These are phyloP conservation scores for Arabis alpina DNA, from an alignment of 345 rosid species.

Conservation along the genomic window DNA sequence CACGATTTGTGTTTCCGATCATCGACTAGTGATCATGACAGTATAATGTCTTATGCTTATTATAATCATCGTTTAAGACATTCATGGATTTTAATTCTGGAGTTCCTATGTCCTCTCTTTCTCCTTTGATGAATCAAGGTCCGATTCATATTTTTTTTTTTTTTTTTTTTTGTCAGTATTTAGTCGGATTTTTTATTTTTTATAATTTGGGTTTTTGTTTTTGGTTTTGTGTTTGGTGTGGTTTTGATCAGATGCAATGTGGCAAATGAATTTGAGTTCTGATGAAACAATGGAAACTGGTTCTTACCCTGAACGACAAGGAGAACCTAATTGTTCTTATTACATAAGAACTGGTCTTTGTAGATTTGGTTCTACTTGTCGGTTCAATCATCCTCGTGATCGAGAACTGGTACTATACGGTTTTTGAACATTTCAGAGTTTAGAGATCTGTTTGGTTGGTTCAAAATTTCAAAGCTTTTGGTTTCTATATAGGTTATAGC, in stretches of 20 bases:
- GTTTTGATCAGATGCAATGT: constrained; percentile 71
- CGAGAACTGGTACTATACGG: constrained; percentile 74
- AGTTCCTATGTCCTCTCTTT: constrained; percentile 76
- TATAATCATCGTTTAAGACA: constrained; percentile 41
- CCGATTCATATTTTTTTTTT: background rate
- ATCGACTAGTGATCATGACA: constrained; percentile 43
- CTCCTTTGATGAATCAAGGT: constrained; percentile 71
- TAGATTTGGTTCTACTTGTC: constrained; percentile 70
- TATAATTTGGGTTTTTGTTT: constrained; percentile 9
- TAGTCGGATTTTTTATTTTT: background rate
- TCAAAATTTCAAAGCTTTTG: constrained; percentile 12
- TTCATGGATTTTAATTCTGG: constrained; percentile 79
- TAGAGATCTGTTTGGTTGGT: constrained; percentile 16
- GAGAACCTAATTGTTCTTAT: constrained; percentile 96
- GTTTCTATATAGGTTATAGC: constrained; percentile 78
- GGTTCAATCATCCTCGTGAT: constrained; percentile 71
- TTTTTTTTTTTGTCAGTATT: constrained; percentile 10
- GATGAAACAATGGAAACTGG: constrained; percentile 75
- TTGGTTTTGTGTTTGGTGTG: background rate
- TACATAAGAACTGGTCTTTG: constrained; percentile 98
- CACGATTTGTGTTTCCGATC: constrained; percentile 35
- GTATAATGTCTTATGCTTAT: constrained; percentile 44
- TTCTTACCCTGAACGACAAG: constrained; percentile 84
- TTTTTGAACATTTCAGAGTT: background rate
- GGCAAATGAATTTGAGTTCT: constrained; percentile 81